phyloP scores from a whole-genome alignment of 192 early-diverging fungal species.

The Irineochytrium annulatum region DNA sequence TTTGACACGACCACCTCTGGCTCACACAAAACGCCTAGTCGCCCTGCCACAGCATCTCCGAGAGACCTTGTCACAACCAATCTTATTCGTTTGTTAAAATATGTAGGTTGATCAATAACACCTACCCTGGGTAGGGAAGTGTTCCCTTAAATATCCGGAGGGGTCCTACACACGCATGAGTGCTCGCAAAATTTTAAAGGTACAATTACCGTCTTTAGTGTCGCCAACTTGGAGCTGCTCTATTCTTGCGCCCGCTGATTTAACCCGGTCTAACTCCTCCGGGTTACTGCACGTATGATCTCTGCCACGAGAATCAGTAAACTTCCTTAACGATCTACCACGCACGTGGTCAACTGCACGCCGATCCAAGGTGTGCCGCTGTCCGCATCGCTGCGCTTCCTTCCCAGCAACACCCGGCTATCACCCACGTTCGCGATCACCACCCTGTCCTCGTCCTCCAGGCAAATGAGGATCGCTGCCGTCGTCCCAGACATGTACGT shows the following conservation, averaged over 20 bases:
- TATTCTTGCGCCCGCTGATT: conserved; percentile 32
- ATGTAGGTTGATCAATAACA: conserved; percentile 4
- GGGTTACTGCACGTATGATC: conserved; percentile 39
- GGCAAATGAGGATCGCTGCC: conserved; percentile 29
- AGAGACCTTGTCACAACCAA: conserved; percentile 42
- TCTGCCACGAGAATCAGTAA: conserved; percentile 20
- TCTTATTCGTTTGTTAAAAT: too few species aligned
- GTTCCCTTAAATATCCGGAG: conserved; percentile 55
- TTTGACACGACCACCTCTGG: conserved; percentile 38
- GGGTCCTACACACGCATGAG: conserved; percentile 34
- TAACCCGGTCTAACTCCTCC: conserved; percentile 32
- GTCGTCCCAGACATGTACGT: conserved; percentile 54
- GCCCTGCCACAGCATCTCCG: conserved; percentile 43
- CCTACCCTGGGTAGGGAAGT: conserved; percentile 51
- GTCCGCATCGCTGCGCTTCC: conserved; percentile 1
- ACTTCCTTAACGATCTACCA: conserved; percentile 6
- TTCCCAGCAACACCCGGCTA: conserved; percentile 34
- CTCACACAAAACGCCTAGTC: conserved; percentile 41
- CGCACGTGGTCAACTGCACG: conserved; percentile 36
- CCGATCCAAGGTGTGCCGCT: not conserved
- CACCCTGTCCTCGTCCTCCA: conserved; percentile 21
- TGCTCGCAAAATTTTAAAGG: not conserved
- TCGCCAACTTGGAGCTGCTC: conserved; percentile 33
- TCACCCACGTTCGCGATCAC: conserved; percentile 46
- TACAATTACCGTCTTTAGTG: conserved; percentile 9